A percentile compares a stretch with the other conserved stretches of the same genome.
These are phyloP conservation scores for Oryza nivara DNA, from an alignment of 176 grass and related monocot genomes.

Conservation along the genomic window DNA sequence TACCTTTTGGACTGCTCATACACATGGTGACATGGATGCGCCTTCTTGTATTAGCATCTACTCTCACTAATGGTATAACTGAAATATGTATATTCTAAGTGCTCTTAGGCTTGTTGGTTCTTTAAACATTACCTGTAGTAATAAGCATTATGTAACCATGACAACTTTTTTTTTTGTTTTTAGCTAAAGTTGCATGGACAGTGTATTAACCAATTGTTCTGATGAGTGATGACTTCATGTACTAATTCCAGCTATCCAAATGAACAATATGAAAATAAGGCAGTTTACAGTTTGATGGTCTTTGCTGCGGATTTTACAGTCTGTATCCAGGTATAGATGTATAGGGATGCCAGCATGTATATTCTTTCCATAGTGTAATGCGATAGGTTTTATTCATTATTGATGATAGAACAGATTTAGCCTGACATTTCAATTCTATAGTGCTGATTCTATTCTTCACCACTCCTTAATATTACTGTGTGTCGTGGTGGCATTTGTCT, in stretches of 20 bases:
- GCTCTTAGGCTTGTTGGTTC: conserved; percentile 39
- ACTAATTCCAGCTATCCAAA: neutral
- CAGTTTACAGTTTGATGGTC: neutral
- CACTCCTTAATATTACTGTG: neutral
- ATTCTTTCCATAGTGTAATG: neutral
- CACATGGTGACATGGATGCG: neutral
- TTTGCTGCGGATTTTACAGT: neutral
- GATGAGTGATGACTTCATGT: neutral
- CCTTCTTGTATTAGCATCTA: neutral
- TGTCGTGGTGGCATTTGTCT: neutral
- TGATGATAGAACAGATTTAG: neutral
- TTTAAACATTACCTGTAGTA: neutral
- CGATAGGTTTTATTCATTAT: neutral
- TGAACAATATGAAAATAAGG: neutral
- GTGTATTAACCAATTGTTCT: neutral
- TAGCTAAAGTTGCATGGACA: neutral
- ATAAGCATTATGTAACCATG: neutral
- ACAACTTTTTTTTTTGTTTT: neutral
- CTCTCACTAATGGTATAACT: neutral
- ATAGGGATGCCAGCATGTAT: neutral
- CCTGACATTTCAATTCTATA: neutral
- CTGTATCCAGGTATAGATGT: neutral
- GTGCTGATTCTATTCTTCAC: neutral
- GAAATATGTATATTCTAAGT: too few relatives aligned
- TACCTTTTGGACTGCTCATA: conserved; percentile 45